Percentiles rank a stretch among this genome's conserved stretches.
Conservation (phyloP, 164 flowering plant genomes). For the Dillenia turbinata region DNA sequence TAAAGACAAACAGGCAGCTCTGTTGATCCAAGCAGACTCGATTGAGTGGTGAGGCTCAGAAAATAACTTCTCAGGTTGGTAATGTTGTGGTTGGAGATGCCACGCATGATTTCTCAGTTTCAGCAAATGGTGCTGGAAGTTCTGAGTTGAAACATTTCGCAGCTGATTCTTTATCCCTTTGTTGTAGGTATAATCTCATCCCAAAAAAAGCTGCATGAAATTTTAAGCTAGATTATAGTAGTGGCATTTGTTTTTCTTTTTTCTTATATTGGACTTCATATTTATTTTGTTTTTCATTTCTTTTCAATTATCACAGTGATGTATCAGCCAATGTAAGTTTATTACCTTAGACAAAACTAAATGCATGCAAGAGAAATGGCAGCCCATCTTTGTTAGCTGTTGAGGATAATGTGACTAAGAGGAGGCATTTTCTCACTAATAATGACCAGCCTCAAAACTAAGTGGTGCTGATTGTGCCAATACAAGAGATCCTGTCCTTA, state of each 20-base stretch:
- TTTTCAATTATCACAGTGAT: conserved; percentile 35
- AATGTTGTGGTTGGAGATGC: conserved; percentile 10
- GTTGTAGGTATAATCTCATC: conserved; percentile 56
- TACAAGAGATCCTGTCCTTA: conserved; percentile 18
- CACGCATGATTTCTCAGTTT: conserved; percentile 11
- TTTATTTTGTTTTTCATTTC: not conserved
- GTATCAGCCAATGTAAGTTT: conserved; percentile 27
- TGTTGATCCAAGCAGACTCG: conserved; percentile 9
- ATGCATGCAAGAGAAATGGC: conserved; percentile 42
- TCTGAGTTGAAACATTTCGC: conserved; percentile 61
- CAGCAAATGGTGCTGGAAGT: conserved; percentile 20
- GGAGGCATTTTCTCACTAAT: conserved; percentile 26
- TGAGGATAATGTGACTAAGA: conserved; percentile 36
- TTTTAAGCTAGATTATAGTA: not conserved
- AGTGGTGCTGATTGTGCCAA: conserved; percentile 10
- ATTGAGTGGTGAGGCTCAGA: conserved; percentile 9
- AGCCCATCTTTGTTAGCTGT: conserved; percentile 34
- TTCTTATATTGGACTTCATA: not conserved
- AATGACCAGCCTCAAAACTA: conserved; percentile 11
- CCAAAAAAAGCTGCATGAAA: too few relatives aligned
- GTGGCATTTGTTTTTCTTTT: not conserved
- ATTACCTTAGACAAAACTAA: conserved; percentile 23
- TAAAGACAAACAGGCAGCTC: conserved; percentile 12
- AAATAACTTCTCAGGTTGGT: conserved; percentile 9
- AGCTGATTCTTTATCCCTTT: conserved; percentile 59